Base-by-base conservation (phyloP, 2,329 filamentous ascomycete species). In the Lachnellula subtilissima region DNA sequence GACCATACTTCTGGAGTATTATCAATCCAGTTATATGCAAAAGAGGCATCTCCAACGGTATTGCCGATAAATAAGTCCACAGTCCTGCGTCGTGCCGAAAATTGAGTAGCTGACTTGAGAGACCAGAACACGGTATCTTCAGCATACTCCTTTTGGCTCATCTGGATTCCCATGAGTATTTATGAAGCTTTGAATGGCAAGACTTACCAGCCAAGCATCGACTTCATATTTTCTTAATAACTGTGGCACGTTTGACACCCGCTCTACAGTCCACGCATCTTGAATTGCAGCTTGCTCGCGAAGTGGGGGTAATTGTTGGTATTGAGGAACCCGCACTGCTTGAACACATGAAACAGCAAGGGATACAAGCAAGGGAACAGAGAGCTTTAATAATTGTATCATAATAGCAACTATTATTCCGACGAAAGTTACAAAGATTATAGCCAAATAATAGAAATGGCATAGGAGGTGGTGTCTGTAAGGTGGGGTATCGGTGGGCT, bases 71-170 rank as follows among this genome's bases (percentile, higher is more conserved):
- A 79, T 14, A 82, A 73, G 11, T 76, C 70, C 0, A 78, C 78
- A 2, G 78, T 79, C 37, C 77, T 71, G n/a, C 77, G 73, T 5
- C 76, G 73, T 4, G 78, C 76, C 2, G 76, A 77, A 65, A 79
- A 79, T 61, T 77, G 72, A 6, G 65, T 69, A 5, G 73, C 73
- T 19, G 69, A 66, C 59, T 78, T 79, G 36, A 80, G 71, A 3
- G 76, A 75, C 76, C 76, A 79, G 66, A 79, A 79, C 23, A 75
- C 72, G 0, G 76, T 78, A 54, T 80, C 77, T 61, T 80, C 77
- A 57, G 75, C 76, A 62, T 79, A 78, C 60, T 80, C 77, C 50
- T 74, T 74, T 66, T 80, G 76, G 68, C 74, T 76, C 61, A 78
- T 76, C 75, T 78, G 37, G 43, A 14, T 17, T 9, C n/a, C 12